Conservation (phyloP, 169 alveolate species). For the Theileria parva region DNA sequence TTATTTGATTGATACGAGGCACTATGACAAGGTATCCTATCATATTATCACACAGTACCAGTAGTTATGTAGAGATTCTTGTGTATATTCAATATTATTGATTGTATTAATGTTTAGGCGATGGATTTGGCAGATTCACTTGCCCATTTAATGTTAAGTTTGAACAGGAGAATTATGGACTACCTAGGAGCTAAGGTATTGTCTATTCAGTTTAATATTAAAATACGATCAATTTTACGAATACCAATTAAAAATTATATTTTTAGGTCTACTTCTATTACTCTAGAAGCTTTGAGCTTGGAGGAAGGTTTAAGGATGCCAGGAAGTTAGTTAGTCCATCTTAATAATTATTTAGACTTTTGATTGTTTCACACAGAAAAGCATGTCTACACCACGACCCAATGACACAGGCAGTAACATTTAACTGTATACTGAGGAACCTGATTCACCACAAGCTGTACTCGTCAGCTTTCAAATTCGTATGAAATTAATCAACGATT, state of each 20-base stretch:
- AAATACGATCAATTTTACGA: not conserved
- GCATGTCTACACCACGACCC: slow-evolving; percentile 86
- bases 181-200: slow-evolving; percentile 66
- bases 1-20: slow-evolving; percentile 47
- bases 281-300: slow-evolving; percentile 84
- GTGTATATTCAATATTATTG: not conserved
- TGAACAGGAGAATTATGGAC: slow-evolving; percentile 79
- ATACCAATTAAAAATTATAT: slow-evolving; percentile 51
- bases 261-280: slow-evolving; percentile 74
- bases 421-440: slow-evolving; percentile 87
- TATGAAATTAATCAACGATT: slow-evolving; percentile 47
- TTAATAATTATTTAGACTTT: slow-evolving; percentile 53
- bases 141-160: slow-evolving; percentile 62
- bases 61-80: not conserved
- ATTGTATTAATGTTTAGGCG: slow-evolving; percentile 28
- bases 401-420: slow-evolving; percentile 88
- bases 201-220: not conserved
- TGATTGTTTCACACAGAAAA: slow-evolving; percentile 56
- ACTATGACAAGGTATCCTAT: slow-evolving; percentile 11
- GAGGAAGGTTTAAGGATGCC: slow-evolving; percentile 76
- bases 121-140: slow-evolving; percentile 65
- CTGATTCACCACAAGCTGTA: slow-evolving; percentile 80
- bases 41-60: not conserved
- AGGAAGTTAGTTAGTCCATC: slow-evolving; percentile 68
- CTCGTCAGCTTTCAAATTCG: slow-evolving; percentile 70